Base-by-base conservation (phyloP, 257 asterid genomes). In the Fraxinus pennsylvanica region DNA sequence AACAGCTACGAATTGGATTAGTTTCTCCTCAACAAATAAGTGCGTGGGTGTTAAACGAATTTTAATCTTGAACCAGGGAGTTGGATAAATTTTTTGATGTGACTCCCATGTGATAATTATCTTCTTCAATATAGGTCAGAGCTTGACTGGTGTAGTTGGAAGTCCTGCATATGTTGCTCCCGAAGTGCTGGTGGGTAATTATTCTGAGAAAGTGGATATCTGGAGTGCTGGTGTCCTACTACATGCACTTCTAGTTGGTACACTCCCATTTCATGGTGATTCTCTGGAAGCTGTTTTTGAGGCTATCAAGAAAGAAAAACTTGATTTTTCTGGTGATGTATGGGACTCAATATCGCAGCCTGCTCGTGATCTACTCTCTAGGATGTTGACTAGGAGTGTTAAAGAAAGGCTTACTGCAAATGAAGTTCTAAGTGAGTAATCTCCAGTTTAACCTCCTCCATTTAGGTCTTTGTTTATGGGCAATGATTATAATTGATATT, bases 111-210 rank as follows among this genome's bases (percentile, higher is more conserved):
- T 78, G 74, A 84, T 38, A 54, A 74, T 47, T 14, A 76, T 74
- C 19, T 61, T 77, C 25, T 75, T 33, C 59, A 36, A 47, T 86
- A 39, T 87, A 93, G 98, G 98, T 80, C 97, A 90, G 84, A 90
- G 78, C 70, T 81, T 93, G 82, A 84, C 86, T 63, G 98, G 98
- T 70, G 80, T 91, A 33, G 98, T 88, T 80, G 98, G 97, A 77
- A 93, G 96, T 83, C 97, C 98, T 77, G 97, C 97, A 80, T 93
- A 93, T 78, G 90, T 93, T 79, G 97, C 98, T 72, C 98, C 98
- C 22, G 97, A 93, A 83, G 90, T 93, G 81, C 86, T 93, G 84
- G 68, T 84, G 27, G 97, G 98, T 81, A 88, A 90, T 87, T 93
- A 93, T 87, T 90, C 97, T 0, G 92, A 90, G 84, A 91, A 91